Evolutionary conservation across 2,329 filamentous ascomycete genomes (phyloP).

Genomic region (Ceratocystis colombiana): DNA sequence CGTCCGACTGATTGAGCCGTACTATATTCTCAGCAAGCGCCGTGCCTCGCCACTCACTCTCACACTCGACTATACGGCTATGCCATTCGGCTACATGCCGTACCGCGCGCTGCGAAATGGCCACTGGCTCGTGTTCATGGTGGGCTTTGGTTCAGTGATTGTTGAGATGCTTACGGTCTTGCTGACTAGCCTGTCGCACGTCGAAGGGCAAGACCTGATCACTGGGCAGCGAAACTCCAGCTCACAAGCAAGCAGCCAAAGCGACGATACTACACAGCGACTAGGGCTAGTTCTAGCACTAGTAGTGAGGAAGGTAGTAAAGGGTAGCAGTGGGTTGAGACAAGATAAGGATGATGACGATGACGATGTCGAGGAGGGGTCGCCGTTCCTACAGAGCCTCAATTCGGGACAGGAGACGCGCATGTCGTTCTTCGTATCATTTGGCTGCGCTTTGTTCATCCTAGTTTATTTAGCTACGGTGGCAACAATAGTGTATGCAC

Average conservation of each 20-base stretch:
- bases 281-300: conserved; percentile 12
- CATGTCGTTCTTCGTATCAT: conserved; percentile 55
- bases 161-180: conserved; percentile 64
- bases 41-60: conserved; percentile 56
- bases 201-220: conserved; percentile 45
- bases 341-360: background rate
- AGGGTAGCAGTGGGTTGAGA: background rate
- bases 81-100: conserved; percentile 57
- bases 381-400: conserved; percentile 30
- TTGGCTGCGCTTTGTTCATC: conserved; percentile 52
- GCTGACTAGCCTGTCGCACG: conserved; percentile 53
- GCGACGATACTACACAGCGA: no score
- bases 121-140: conserved; percentile 55
- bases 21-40: conserved; percentile 57
- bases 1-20: conserved; percentile 64
- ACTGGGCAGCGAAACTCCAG: conserved; percentile 36
- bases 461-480: conserved; percentile 55
- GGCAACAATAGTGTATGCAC: conserved; percentile 49
- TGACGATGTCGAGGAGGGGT: conserved; percentile 22
- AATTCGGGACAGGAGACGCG: conserved; percentile 51
- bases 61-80: conserved; percentile 61
- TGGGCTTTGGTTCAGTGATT: conserved; percentile 61
- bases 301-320: background rate
- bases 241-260: background rate
- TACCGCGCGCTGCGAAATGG: conserved; percentile 52